Percentiles rank a stretch among this genome's conserved stretches.
Evolutionary conservation across 768 basidiomycete genomes (phyloP).

Genomic region (Boletus rubropictus): DNA sequence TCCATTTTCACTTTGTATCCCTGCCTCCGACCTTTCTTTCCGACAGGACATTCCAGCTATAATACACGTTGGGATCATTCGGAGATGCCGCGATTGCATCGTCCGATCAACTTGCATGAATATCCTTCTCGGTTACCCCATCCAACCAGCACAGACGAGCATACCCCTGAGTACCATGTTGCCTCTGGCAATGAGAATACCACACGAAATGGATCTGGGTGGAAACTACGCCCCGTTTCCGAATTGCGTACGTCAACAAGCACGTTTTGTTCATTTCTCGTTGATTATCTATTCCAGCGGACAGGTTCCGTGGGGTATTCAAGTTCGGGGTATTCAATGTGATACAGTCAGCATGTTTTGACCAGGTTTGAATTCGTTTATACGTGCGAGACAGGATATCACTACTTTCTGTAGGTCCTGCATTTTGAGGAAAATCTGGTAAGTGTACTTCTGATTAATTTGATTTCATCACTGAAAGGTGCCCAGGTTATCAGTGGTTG

Average conservation of each 20-base stretch:
- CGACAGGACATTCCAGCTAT: constrained; percentile 4
- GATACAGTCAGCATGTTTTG: constrained; percentile 80
- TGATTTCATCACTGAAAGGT: constrained; percentile 8
- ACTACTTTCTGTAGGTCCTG: constrained; percentile 42
- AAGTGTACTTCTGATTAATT: neutral
- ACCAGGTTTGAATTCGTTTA: constrained; percentile 42
- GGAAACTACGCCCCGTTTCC: constrained; percentile 62
- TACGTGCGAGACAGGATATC: neutral
- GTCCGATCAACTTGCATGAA: neutral
- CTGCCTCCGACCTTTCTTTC: neutral
- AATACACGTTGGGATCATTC: neutral
- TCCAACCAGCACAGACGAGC: neutral
- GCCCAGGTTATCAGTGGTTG: constrained; percentile 67
- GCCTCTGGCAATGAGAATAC: constrained; percentile 2
- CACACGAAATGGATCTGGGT: constrained; percentile 39
- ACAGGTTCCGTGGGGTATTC: constrained; percentile 75
- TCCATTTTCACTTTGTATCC: neutral
- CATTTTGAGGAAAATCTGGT: constrained; percentile 63
- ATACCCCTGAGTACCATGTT: neutral
- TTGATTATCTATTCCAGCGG: constrained; percentile 46
- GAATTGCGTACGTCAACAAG: constrained; percentile 50
- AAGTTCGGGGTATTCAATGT: constrained; percentile 90
- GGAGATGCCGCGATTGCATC: neutral
- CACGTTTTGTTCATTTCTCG: neutral
- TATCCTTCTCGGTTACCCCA: neutral